Percentiles rank a stretch among this genome's conserved stretches.
Conservation (phyloP, 495 filamentous ascomycete species). For the Xylaria telfairii region DNA sequence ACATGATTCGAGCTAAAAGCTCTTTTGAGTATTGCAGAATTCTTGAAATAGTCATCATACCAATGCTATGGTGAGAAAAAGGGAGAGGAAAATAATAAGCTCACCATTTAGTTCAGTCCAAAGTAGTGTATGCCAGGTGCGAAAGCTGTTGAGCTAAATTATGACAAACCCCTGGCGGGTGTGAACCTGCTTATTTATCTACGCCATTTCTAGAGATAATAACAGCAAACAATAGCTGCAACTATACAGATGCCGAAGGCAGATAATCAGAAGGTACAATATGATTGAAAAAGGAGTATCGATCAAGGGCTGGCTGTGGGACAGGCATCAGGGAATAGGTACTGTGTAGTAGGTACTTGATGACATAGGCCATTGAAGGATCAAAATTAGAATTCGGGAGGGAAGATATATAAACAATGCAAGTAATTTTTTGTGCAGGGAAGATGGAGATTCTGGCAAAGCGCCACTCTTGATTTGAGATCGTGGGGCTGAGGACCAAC, state of each 20-base stretch:
- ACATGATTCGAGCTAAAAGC: constrained; percentile 30
- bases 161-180: not conserved
- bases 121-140: too few species aligned
- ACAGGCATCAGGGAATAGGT: not conserved
- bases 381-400: not conserved
- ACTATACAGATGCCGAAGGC: not conserved
- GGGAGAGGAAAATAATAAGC: not conserved
- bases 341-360: too few species aligned
- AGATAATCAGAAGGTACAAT: not conserved
- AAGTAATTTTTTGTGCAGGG: constrained; percentile 12
- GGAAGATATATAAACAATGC: not conserved
- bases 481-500: constrained; percentile 12
- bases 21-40: constrained; percentile 64
- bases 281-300: not conserved
- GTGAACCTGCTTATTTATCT: not conserved
- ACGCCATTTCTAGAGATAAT: not conserved
- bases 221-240: not conserved
- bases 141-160: not conserved
- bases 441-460: not conserved
- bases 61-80: not conserved
- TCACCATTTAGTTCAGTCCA: not conserved
- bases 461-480: constrained; percentile 21
- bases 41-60: constrained; percentile 57
- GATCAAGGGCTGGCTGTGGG: not conserved
- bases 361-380: not conserved